A percentile compares a stretch with the other conserved stretches of the same genome.
Evolutionary conservation across 2,329 filamentous ascomycete species (phyloP).

Genomic region (Blastomyces gilchristii): DNA sequence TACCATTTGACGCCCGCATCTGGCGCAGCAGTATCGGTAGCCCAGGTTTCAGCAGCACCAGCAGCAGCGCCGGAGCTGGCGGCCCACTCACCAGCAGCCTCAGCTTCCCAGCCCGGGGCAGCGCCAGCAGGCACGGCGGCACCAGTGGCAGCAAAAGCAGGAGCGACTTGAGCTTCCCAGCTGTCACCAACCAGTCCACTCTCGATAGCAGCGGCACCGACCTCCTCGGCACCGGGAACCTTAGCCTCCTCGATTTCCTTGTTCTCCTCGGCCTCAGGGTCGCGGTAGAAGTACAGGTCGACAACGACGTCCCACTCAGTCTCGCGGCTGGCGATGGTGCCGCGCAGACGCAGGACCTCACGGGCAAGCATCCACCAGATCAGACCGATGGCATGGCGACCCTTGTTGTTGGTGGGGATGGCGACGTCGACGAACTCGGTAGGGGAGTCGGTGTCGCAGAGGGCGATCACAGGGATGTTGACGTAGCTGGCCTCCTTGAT

Average conservation of each 20-base stretch:
- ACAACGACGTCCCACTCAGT: constrained; percentile 98
- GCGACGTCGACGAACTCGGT: constrained; percentile 99
- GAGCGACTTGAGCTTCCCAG: constrained; percentile 66
- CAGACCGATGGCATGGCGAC: constrained; percentile 95
- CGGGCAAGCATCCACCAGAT: constrained; percentile 99
- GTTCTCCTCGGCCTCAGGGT: constrained; percentile 98
- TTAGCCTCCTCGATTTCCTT: constrained; percentile 86
- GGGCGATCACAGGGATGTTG: constrained; percentile 99
- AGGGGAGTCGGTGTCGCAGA: constrained; percentile 97
- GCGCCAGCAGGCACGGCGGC: constrained; percentile 55
- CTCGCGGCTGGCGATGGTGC: constrained; percentile 92
- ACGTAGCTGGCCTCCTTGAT: constrained; percentile 99
- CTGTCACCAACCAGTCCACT: constrained; percentile 65
- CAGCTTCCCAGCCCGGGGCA: constrained; percentile 53
- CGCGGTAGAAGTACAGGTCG: constrained; percentile 99
- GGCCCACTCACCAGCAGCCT: constrained; percentile 44
- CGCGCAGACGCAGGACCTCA: constrained; percentile 97
- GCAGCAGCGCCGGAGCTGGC: constrained; percentile 29
- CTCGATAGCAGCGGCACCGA: constrained; percentile 67
- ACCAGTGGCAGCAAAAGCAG: constrained; percentile 53
- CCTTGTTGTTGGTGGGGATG: constrained; percentile 99
- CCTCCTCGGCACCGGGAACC: constrained; percentile 74
- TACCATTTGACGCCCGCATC: constrained; percentile 36
- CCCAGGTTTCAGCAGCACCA: constrained; percentile 27
- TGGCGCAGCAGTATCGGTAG: constrained; percentile 24